These are phyloP conservation scores for Suillus luteus DNA, from an alignment of 768 basidiomycete genomes.

Conservation along the genomic window DNA sequence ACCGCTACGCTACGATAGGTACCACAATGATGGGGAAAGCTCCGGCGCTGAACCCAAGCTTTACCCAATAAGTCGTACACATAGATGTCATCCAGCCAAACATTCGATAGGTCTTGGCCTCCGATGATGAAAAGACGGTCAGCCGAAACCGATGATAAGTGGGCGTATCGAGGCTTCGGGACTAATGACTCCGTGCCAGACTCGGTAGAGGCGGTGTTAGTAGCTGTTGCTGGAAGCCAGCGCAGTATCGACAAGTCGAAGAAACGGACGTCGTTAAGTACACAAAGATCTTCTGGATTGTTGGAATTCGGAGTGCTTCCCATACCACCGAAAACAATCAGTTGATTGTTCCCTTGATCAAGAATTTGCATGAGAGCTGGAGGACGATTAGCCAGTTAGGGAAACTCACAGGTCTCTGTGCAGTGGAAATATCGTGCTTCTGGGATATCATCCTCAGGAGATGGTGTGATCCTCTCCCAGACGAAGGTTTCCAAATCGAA, in stretches of 20 bases:
- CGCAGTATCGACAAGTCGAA: conserved; percentile 71
- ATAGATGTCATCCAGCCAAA: conserved; percentile 92
- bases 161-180: conserved; percentile 91
- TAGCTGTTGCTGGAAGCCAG: conserved; percentile 62
- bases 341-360: conserved; percentile 72
- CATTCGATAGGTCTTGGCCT: conserved; percentile 91
- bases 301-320: conserved; percentile 72
- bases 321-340: conserved; percentile 97
- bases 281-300: conserved; percentile 80
- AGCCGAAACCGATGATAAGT: conserved; percentile 85
- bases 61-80: conserved; percentile 78
- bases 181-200: conserved; percentile 48
- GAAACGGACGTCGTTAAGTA: conserved; percentile 91
- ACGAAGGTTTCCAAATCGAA: conserved; percentile 81
- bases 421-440: conserved; percentile 94
- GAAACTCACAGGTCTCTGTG: conserved; percentile 72
- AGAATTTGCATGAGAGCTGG: conserved; percentile 18
- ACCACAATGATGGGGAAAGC: conserved; percentile 92
- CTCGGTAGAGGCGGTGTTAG: conserved; percentile 33
- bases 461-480: conserved; percentile 72
- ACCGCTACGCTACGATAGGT: conserved; percentile 95
- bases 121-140: conserved; percentile 90
- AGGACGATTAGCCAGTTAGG: neutral
- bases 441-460: conserved; percentile 70
- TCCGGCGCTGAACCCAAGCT: conserved; percentile 78